These are phyloP conservation scores for Lipomyces starkeyi DNA, from an alignment of 805 yeast species.

Conservation along the genomic window DNA sequence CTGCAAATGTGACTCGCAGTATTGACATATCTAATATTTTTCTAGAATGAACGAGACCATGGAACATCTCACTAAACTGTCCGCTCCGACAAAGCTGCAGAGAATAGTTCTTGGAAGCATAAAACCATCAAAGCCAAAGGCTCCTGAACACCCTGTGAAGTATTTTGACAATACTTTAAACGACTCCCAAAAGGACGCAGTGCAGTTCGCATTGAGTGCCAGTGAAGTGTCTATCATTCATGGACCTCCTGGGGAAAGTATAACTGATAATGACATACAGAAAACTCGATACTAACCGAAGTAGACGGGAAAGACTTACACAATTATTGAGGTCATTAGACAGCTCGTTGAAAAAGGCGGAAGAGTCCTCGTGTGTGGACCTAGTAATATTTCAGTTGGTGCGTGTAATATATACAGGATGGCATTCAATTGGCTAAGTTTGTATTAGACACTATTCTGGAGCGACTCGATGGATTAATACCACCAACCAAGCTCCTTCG, in stretches of 20 bases:
- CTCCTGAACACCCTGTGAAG: constrained; percentile 27
- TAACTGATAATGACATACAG: background rate
- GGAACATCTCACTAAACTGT: constrained; percentile 58
- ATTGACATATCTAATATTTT: background rate
- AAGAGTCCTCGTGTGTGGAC: constrained; percentile 86
- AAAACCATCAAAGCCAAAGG: constrained; percentile 40
- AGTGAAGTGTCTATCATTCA: constrained; percentile 64
- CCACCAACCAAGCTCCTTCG: constrained; percentile 65
- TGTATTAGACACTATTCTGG: constrained; percentile 70
- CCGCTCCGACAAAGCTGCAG: constrained; percentile 50
- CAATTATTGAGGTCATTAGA: constrained; percentile 78
- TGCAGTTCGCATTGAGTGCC: constrained; percentile 61
- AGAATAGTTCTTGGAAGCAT: constrained; percentile 56
- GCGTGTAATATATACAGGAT: background rate
- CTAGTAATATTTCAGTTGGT: constrained; percentile 88
- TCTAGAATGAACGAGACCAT: constrained; percentile 66
- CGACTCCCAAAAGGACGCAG: constrained; percentile 74
- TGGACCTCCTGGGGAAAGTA: constrained; percentile 70
- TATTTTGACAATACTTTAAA: constrained; percentile 60
- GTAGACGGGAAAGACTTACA: constrained; percentile 77
- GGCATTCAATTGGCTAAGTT: background rate
- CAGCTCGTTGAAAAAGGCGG: constrained; percentile 64
- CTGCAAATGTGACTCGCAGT: background rate
- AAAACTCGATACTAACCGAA: background rate
- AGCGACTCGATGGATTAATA: constrained; percentile 60